Percentiles rank a stretch among this genome's conserved stretches.
Evolutionary conservation across 495 filamentous ascomycete genomes (phyloP).

Genomic region (Tuber umbilicatum): DNA sequence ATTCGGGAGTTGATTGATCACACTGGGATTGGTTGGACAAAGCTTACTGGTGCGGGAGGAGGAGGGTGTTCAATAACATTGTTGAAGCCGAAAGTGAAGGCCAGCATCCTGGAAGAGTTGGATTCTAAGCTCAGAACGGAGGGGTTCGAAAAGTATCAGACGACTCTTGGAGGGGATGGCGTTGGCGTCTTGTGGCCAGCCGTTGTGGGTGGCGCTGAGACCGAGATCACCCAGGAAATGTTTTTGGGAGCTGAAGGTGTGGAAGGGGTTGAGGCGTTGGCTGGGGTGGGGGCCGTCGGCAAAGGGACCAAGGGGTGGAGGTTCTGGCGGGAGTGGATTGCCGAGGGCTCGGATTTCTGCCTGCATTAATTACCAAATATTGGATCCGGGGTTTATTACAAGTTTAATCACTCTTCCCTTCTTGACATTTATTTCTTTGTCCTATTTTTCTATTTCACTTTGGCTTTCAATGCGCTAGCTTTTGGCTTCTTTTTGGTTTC

Average conservation of each 20-base stretch:
- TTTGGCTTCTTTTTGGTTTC: background rate
- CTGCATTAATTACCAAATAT: slow-evolving; percentile 20
- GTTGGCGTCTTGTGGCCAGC: slow-evolving; percentile 91
- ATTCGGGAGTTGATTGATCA: slow-evolving; percentile 87
- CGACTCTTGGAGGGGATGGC: slow-evolving; percentile 82
- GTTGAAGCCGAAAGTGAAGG: slow-evolving; percentile 57
- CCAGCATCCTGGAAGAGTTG: slow-evolving; percentile 49
- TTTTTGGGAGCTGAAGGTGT: slow-evolving; percentile 76
- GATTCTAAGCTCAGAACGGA: slow-evolving; percentile 63
- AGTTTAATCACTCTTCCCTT: slow-evolving; percentile 2
- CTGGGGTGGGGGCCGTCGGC: slow-evolving; percentile 55
- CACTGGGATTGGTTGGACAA: slow-evolving; percentile 89
- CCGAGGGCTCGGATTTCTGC: slow-evolving; percentile 24
- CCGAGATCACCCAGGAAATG: slow-evolving; percentile 82
- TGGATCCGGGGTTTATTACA: slow-evolving; percentile 17
- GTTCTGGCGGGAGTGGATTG: slow-evolving; percentile 64
- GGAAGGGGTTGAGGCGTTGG: slow-evolving; percentile 70
- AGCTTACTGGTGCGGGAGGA: slow-evolving; percentile 90
- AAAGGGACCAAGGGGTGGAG: slow-evolving; percentile 80
- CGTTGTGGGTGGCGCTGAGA: slow-evolving; percentile 60
- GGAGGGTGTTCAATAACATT: slow-evolving; percentile 93
- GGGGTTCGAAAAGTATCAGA: slow-evolving; percentile 74
- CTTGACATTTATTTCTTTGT: slow-evolving; percentile 7
- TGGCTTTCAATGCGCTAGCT: slow-evolving; percentile 6
- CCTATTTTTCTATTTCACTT: background rate